phyloP scores from a whole-genome alignment of 768 basidiomycete genomes.

The Serendipita sp. region DNA sequence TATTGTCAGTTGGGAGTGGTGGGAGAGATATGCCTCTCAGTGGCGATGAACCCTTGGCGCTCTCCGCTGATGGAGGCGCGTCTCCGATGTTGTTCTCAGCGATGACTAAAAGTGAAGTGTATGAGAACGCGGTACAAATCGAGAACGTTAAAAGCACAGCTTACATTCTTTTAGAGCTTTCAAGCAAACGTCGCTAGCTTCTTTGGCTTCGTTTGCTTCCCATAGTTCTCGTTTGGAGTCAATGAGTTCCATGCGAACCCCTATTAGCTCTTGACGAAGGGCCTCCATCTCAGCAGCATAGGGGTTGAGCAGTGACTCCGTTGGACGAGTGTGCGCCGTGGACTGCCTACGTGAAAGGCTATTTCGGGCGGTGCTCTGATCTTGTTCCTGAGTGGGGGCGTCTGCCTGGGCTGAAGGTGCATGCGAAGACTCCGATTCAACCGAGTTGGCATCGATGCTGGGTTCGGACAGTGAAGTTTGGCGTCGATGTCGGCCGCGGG shows the following conservation, averaged over 20 bases:
- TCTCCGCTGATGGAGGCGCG: neutral
- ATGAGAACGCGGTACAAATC: conserved; percentile 12
- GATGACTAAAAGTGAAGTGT: conserved; percentile 26
- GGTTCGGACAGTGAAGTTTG: neutral
- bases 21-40: conserved; percentile 13
- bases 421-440: neutral
- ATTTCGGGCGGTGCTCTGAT: neutral
- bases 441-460: neutral
- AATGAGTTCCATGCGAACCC: conserved; percentile 43
- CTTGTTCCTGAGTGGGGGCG: neutral
- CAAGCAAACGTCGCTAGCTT: conserved; percentile 76
- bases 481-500: neutral
- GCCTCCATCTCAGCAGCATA: conserved; percentile 33
- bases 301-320: conserved; percentile 9
- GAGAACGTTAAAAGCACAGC: conserved; percentile 2
- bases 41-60: neutral
- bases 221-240: conserved; percentile 47
- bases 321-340: conserved; percentile 23
- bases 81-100: conserved; percentile 51
- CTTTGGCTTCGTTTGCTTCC: conserved; percentile 68
- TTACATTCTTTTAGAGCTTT: conserved; percentile 56
- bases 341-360: conserved; percentile 23
- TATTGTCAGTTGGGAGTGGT: conserved; percentile 15
- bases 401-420: neutral
- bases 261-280: conserved; percentile 42